Conservation (phyloP, 176 grass and related monocot genomes). For the Poa annua region DNA sequence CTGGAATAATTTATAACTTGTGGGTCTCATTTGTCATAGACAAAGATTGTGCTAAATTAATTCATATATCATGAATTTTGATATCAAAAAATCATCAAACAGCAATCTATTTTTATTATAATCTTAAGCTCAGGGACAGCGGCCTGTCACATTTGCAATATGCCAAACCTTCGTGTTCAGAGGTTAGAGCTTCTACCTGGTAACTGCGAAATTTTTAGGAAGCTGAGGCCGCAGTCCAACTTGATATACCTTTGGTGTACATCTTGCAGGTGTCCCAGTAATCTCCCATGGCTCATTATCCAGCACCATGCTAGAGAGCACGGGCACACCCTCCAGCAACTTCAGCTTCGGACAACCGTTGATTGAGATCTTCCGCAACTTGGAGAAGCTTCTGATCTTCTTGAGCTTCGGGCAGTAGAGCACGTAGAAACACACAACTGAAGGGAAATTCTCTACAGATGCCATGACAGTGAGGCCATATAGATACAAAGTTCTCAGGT, state of each 20-base stretch:
- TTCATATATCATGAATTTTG: too few species aligned
- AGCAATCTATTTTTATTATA: neutral
- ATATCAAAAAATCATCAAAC: too few species aligned
- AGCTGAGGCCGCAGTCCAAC: neutral
- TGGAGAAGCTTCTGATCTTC: neutral
- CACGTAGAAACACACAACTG: neutral
- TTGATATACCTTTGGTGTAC: neutral
- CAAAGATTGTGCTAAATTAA: too few species aligned
- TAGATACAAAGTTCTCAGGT: neutral
- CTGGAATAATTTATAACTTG: too few species aligned
- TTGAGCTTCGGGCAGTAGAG: neutral
- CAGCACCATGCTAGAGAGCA: neutral
- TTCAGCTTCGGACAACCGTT: neutral
- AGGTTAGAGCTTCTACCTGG: neutral
- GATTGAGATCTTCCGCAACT: neutral
- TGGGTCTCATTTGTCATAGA: too few species aligned
- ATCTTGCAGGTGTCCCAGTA: neutral
- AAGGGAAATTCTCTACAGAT: neutral
- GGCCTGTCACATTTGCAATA: neutral
- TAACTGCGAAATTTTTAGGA: neutral
- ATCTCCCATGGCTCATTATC: neutral
- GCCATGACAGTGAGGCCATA: fast-evolving
- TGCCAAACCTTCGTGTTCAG: neutral
- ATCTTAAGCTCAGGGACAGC: neutral
- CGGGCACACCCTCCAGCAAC: neutral